Percentiles rank a stretch among this genome's conserved stretches.
These are phyloP conservation scores for Helianthus tuberosus DNA, from an alignment of 129 eudicot species.

Conservation along the genomic window DNA sequence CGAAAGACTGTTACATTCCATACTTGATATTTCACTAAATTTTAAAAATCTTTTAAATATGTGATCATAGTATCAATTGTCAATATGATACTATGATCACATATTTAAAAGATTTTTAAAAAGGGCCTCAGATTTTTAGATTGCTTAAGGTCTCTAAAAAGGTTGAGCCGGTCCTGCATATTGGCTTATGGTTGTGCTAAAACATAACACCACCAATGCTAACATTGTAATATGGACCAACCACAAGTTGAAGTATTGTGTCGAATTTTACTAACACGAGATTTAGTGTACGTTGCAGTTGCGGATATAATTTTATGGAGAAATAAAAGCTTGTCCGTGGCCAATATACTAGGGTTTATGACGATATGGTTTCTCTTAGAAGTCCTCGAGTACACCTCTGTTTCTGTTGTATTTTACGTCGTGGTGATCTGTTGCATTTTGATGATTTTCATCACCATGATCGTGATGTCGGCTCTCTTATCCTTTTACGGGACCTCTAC, in stretches of 20 bases:
- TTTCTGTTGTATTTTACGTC: constrained; percentile 64
- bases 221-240: too few relatives aligned
- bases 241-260: neutral
- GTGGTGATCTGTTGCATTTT: constrained; percentile 55
- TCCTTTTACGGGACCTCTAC: constrained; percentile 17
- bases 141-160: too few relatives aligned
- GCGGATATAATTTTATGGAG: constrained; percentile 86
- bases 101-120: too few relatives aligned
- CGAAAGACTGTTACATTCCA: constrained; percentile 56
- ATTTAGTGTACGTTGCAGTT: constrained; percentile 46
- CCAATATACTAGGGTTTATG: constrained; percentile 51
- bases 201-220: too few relatives aligned
- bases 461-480: neutral
- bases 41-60: too few relatives aligned
- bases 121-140: too few relatives aligned
- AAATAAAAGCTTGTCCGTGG: constrained; percentile 68
- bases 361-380: constrained; percentile 77
- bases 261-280: constrained; percentile 7
- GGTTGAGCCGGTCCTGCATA: too few relatives aligned
- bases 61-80: too few relatives aligned
- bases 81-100: too few relatives aligned
- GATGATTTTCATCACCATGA: constrained; percentile 51
- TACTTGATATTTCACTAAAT: constrained; percentile 23
- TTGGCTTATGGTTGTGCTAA: too few relatives aligned
- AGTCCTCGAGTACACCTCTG: constrained; percentile 65